Base-by-base conservation (phyloP, 805 yeast genomes). In the Nakazawaea pomicola region DNA sequence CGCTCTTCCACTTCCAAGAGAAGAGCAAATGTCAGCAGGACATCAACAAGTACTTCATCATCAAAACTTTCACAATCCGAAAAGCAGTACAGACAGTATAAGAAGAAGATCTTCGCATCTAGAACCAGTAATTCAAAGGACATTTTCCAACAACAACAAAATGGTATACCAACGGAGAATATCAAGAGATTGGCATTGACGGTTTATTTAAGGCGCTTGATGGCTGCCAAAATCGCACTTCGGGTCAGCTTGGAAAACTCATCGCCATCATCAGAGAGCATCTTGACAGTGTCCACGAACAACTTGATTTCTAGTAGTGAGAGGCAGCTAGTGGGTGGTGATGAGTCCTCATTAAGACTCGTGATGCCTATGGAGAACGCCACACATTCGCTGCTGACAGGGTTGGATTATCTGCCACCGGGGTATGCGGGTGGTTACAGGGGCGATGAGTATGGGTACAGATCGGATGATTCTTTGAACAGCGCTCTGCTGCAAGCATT, bases 171-270 rank as follows among this genome's bases (percentile, higher is more conserved):
- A 4, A 31, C 34, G 16, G 34, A 27, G 17, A 54, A n/a, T 14
- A 24, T 54, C 27, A 43, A 44, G 1, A 45, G 63, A 31, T 36
- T 60, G 18, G 50, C 58, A 45, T 34, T 59, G 23, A 62, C 61
- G 33, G 49, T 60, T 1, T 62, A 62, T 44, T 36, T 58, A 6
- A 47, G 67, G 17, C 43, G 67, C 36, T 46, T 62, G 3, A 41
- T 60, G 2, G 52, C 58, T 27, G 58, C 64, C 2, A 52, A 58
- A 35, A 46, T 60, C 19, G 57, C 60, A 0, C 38, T 55, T 7
- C 49, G 53, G 27, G 12, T 50, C 7, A 59, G 59, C 3, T 43
- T 57, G 6, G 55, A 48, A 23, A 34, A 21, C 28, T 39, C 38
- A 4, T n/a, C 38, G 16, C 20, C 34, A 21, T 12, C 24, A 15